Base-by-base conservation (phyloP, 495 filamentous ascomycete species). In the Penicillium macrosclerotiorum region DNA sequence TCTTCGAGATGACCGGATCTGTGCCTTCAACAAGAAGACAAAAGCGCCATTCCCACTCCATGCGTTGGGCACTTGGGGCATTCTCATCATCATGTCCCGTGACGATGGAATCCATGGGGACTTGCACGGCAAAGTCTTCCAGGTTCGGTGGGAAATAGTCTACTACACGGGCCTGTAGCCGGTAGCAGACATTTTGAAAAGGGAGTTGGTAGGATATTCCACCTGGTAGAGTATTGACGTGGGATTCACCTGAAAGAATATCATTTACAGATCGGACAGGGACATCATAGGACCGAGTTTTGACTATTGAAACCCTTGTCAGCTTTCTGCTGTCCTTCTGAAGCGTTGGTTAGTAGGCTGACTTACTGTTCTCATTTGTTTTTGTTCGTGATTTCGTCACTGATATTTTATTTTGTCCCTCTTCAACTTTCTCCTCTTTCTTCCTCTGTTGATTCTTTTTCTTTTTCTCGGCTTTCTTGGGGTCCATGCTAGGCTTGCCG, bases 1-100 rank as follows among this genome's bases (percentile, higher is more conserved):
- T 49, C 24, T 63, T 63, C 25, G 54, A 37, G n/a, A 60, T 32
- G 13, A 47, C 18, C 4, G 60, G 50, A 42, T 51, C 47, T 0
- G 74, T 75, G 46, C 85, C 81, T 62, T 90, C 83, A 11, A 95
- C 78, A 7, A 84, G 69, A 29, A 95, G 71, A 24, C 73, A 76
- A 54, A 95, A 94, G 18, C 80, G 78, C 89, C 89, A 94, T 57
- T 88, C 80, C 88, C 87, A 93, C 51, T 48, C 37, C 25, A 29
- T 25, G 64, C 64, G 44, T 50, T 57, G 60, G 4, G 36, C 38
- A 22, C 64, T 63, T 5, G 59, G 67, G 17, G 71, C 66, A 8
- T 61, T 57, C 5, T 60, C 52, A 29, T 59, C 64, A 14, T 69
- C 65, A 35, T 60, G 54, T 24, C 76, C 69, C 3, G 75, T 77